These are phyloP conservation scores for Linnemannia zychae DNA, from an alignment of 192 early-diverging fungal genomes.

Conservation along the genomic window DNA sequence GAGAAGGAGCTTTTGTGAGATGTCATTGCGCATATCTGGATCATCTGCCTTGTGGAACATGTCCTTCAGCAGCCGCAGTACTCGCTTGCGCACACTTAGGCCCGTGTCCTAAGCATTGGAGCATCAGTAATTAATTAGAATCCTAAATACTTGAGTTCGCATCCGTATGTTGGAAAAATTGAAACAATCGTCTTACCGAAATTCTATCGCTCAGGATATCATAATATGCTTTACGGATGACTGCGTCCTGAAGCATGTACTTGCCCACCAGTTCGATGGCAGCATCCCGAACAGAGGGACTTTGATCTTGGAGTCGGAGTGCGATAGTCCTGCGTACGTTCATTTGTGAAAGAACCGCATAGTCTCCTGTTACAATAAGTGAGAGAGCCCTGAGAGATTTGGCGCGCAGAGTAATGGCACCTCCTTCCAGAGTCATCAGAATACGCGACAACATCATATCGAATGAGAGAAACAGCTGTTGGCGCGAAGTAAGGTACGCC, in stretches of 20 bases:
- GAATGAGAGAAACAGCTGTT: constrained; percentile 76
- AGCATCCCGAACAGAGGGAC: constrained; percentile 89
- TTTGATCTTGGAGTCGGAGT: constrained; percentile 83
- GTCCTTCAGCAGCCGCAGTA: constrained; percentile 83
- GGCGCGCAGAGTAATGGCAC: constrained; percentile 77
- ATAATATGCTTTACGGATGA: constrained; percentile 82
- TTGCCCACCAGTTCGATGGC: constrained; percentile 91
- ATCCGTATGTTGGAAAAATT: background rate
- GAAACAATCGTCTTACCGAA: constrained; percentile 64
- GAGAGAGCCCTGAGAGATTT: constrained; percentile 87
- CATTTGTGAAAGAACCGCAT: constrained; percentile 66
- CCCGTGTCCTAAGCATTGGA: constrained; percentile 87
- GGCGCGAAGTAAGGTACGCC: constrained; percentile 58
- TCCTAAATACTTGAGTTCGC: background rate
- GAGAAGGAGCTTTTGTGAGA: constrained; percentile 77
- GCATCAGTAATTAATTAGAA: background rate
- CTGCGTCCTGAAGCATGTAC: constrained; percentile 76
- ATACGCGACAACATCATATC: constrained; percentile 79
- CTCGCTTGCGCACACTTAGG: constrained; percentile 88
- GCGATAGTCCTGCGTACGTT: constrained; percentile 80
- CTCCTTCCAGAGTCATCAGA: constrained; percentile 71
- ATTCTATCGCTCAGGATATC: constrained; percentile 83
- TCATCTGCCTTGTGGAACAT: constrained; percentile 72
- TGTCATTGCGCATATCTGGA: constrained; percentile 68
- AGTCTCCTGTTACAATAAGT: constrained; percentile 77